Evolutionary conservation across 768 basidiomycete species (phyloP).

Genomic region (Clathrus columnatus): DNA sequence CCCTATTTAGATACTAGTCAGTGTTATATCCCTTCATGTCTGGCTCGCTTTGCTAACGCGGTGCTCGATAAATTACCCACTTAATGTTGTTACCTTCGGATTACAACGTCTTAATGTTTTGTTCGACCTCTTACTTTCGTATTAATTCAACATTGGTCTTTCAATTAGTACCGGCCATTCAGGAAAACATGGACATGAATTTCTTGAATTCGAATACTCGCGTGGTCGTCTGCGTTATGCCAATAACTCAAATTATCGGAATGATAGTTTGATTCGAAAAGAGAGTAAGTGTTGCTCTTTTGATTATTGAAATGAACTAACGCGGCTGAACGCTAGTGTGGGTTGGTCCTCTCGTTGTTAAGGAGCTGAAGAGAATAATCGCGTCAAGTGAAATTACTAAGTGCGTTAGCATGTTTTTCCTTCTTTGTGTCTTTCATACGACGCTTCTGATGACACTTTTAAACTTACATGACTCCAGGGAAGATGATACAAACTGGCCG

Average conservation of each 20-base stretch:
- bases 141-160: slow-evolving; percentile 26
- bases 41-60: background rate
- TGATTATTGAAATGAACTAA: background rate
- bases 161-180: slow-evolving; percentile 85
- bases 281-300: slow-evolving; percentile 61
- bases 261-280: slow-evolving; percentile 96
- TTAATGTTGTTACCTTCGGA: too few species aligned
- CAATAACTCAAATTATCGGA: slow-evolving; percentile 98
- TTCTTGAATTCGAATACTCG: slow-evolving; percentile 96
- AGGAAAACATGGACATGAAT: slow-evolving; percentile 96
- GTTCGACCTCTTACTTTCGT: background rate
- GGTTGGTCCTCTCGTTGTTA: slow-evolving; percentile 84
- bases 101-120: too few species aligned
- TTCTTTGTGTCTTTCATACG: background rate
- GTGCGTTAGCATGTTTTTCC: slow-evolving; percentile 35
- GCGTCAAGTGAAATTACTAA: slow-evolving; percentile 91
- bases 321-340: slow-evolving; percentile 54
- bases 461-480: slow-evolving; percentile 41
- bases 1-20: slow-evolving; percentile 42
- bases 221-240: slow-evolving; percentile 95
- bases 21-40: slow-evolving; percentile 16
- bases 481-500: slow-evolving; percentile 98
- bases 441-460: background rate
- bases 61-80: background rate
- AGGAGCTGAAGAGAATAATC: slow-evolving; percentile 91